Conservation (phyloP, 2,329 filamentous ascomycete species). For the Neofusicoccum kwambonambiense region DNA sequence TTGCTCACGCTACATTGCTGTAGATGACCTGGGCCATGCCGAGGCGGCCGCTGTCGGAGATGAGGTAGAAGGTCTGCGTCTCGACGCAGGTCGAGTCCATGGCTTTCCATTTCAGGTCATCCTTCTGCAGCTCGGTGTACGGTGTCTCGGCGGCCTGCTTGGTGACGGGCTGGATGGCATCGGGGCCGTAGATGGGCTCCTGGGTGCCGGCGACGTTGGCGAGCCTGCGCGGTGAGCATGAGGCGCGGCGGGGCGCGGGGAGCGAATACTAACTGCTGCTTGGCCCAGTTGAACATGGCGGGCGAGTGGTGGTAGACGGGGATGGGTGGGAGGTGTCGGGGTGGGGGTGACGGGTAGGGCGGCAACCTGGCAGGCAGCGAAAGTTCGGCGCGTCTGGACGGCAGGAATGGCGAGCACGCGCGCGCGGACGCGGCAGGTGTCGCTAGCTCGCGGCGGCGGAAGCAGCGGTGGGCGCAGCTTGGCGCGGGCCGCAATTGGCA, state of each 20-base stretch:
- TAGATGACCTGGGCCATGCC: slow-evolving; percentile 91
- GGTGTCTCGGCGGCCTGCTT: slow-evolving; percentile 74
- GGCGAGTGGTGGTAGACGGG: not conserved
- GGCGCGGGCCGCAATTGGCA: not conserved
- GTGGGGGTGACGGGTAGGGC: slow-evolving; percentile 7
- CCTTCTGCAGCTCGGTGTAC: slow-evolving; percentile 74
- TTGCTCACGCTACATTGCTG: slow-evolving; percentile 86
- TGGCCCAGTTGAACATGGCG: slow-evolving; percentile 88
- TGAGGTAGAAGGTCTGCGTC: slow-evolving; percentile 92
- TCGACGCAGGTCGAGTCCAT: slow-evolving; percentile 87
- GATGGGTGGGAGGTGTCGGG: not conserved
- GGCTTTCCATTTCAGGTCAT: slow-evolving; percentile 79
- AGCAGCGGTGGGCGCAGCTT: not conserved
- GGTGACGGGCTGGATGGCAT: slow-evolving; percentile 81
- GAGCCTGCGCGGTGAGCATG: slow-evolving; percentile 43
- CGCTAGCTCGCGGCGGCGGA: not conserved
- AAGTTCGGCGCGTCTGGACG: slow-evolving; percentile 7
- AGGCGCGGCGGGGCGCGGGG: slow-evolving; percentile 24
- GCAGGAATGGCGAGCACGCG: slow-evolving; percentile 8
- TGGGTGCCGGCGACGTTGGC: slow-evolving; percentile 88
- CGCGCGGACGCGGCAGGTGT: slow-evolving; percentile 6
- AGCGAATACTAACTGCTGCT: slow-evolving; percentile 69
- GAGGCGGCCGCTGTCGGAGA: slow-evolving; percentile 72
- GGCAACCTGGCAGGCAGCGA: slow-evolving; percentile 4
- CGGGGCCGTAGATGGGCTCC: slow-evolving; percentile 91